Percentiles rank a stretch among this genome's conserved stretches.
phyloP scores from a whole-genome alignment of 1,284 basidiomycete genomes.

The Cryptococcus depauperatus region DNA sequence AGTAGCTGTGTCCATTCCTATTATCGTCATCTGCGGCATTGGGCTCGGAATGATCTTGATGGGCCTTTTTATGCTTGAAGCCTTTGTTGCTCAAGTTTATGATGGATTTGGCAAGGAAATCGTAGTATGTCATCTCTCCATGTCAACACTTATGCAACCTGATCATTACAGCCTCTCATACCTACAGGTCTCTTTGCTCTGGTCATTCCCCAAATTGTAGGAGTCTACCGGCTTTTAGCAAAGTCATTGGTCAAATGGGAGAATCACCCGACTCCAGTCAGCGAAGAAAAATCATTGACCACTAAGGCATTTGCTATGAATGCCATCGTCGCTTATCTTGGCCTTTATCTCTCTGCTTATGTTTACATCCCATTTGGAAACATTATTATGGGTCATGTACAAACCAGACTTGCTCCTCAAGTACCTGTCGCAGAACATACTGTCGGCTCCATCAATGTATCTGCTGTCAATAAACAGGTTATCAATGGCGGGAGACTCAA shows the following conservation, averaged over 20 bases:
- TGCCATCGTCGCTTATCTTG: constrained; percentile 80
- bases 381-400: constrained; percentile 59
- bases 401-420: constrained; percentile 40
- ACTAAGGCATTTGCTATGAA: constrained; percentile 86
- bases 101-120: constrained; percentile 72
- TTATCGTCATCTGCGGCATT: constrained; percentile 66
- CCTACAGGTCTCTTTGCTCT: constrained; percentile 79
- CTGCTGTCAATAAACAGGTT: constrained; percentile 31
- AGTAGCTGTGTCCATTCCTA: constrained; percentile 65
- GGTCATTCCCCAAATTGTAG: constrained; percentile 76
- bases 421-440: background rate
- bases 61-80: constrained; percentile 75
- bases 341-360: constrained; percentile 66
- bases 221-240: constrained; percentile 64
- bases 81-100: constrained; percentile 76
- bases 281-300: constrained; percentile 71
- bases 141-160: constrained; percentile 33
- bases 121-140: constrained; percentile 12
- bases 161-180: constrained; percentile 64
- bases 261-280: constrained; percentile 72
- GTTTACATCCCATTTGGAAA: constrained; percentile 88
- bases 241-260: constrained; percentile 76
- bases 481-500: constrained; percentile 60
- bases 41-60: constrained; percentile 65
- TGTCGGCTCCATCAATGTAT: background rate